A percentile compares a stretch with the other conserved stretches of the same genome.
phyloP scores from a whole-genome alignment of 2,329 filamentous ascomycete species.

The Colletotrichum higginsianum region DNA sequence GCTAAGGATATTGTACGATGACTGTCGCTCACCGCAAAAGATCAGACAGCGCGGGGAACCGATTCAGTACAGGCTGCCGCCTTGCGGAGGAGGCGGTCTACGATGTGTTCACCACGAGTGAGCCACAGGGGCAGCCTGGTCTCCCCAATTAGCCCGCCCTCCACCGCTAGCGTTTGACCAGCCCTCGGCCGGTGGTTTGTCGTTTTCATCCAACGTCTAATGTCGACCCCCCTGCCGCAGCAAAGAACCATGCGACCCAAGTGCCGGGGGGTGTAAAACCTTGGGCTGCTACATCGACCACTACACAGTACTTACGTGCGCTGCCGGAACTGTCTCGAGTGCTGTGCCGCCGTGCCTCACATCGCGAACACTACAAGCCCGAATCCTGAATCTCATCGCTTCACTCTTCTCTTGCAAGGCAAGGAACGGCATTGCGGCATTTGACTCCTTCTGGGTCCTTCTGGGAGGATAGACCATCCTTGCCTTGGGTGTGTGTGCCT shows the following conservation, averaged over 20 bases:
- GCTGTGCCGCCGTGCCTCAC: conserved; percentile 30
- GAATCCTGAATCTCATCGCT: conserved; percentile 24
- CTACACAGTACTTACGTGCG: not conserved
- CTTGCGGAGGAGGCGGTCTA: conserved; percentile 33
- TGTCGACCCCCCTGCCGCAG: conserved; percentile 30
- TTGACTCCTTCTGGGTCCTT: not conserved
- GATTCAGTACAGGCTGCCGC: conserved; percentile 13
- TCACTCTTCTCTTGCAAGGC: conserved; percentile 19
- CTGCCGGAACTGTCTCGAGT: not conserved
- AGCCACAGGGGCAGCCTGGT: conserved; percentile 39
- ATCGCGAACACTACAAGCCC: conserved; percentile 20
- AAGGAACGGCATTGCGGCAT: not conserved
- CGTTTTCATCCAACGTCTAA: conserved; percentile 33
- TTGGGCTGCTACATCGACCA: conserved; percentile 13
- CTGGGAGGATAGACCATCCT: no score
- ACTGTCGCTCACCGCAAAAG: conserved; percentile 37
- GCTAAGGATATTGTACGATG: conserved; percentile 6
- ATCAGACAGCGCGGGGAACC: conserved; percentile 34
- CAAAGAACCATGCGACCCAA: conserved; percentile 40
- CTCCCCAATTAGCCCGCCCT: conserved; percentile 26
- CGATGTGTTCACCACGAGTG: conserved; percentile 2
- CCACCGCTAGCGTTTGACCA: conserved; percentile 39
- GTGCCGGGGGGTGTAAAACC: conserved; percentile 38
- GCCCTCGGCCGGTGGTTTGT: conserved; percentile 32
- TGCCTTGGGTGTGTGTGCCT: not conserved